phyloP scores from a whole-genome alignment of 208 protist genomes.

The Acanthamoeba healyi region DNA sequence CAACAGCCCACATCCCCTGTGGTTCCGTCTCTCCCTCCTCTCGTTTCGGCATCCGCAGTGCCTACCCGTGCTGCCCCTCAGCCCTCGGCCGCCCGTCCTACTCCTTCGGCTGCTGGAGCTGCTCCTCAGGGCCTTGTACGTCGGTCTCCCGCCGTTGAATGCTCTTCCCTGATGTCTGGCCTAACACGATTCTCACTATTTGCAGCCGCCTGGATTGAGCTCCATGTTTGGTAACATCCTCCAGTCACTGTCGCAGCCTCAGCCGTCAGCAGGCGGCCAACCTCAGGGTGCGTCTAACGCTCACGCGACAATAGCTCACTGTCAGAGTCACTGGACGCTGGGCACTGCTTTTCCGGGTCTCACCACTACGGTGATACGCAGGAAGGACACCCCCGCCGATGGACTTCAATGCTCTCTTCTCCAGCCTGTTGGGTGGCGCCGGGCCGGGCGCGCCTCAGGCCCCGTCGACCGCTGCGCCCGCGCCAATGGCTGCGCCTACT shows the following conservation, averaged over 20 bases:
- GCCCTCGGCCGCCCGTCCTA: neutral
- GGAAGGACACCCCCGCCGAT: conserved; percentile 8
- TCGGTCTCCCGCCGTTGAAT: neutral
- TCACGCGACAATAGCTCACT: too few species aligned
- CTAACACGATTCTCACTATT: neutral
- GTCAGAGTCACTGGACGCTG: too few species aligned
- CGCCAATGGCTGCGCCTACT: neutral
- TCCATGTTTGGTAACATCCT: conserved; percentile 43
- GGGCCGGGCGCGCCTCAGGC: neutral
- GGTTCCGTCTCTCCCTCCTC: neutral
- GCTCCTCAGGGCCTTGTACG: conserved; percentile 34
- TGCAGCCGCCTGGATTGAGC: conserved; percentile 52
- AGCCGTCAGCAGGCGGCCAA: neutral
- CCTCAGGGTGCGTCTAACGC: too few species aligned
- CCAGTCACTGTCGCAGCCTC: conserved; percentile 25
- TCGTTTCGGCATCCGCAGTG: neutral
- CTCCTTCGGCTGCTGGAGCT: neutral
- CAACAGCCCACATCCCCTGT: neutral
- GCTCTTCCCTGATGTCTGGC: neutral
- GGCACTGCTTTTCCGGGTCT: too few species aligned
- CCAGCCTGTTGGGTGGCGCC: neutral
- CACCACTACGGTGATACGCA: too few species aligned
- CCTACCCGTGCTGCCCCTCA: neutral
- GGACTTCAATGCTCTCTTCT: conserved; percentile 43
- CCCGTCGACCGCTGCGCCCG: neutral